These are phyloP conservation scores for Penicillium desertorum DNA, from an alignment of 495 filamentous ascomycete species.

Conservation along the genomic window DNA sequence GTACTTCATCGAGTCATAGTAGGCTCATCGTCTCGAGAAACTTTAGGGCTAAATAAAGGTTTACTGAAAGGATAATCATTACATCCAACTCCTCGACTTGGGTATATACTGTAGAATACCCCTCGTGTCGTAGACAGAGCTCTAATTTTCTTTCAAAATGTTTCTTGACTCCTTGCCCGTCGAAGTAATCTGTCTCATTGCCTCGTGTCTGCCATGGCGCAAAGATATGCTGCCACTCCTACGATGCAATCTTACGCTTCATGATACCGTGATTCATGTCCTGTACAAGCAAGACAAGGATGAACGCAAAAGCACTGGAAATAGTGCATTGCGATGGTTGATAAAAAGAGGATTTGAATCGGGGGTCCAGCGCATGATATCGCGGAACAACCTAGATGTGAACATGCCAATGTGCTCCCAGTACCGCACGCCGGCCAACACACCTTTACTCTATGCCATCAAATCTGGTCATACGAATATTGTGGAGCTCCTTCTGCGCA, in stretches of 20 bases:
- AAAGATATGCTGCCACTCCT: not conserved
- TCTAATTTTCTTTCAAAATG: not conserved
- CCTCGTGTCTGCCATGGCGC: not conserved
- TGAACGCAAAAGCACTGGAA: rapidly evolving
- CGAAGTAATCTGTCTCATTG: not conserved
- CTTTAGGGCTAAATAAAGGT: not conserved
- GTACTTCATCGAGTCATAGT: not conserved
- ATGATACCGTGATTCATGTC: not conserved
- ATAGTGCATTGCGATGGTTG: not conserved
- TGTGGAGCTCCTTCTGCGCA: not conserved
- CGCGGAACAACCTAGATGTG: not conserved
- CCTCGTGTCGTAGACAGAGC: not conserved
- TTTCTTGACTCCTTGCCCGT: not conserved
- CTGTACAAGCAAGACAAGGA: not conserved
- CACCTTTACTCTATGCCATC: not conserved
- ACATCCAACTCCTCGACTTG: not conserved
- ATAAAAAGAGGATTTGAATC: not conserved
- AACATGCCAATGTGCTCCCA: not conserved
- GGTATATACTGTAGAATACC: not conserved
- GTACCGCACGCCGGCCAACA: not conserved
- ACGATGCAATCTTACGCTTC: not conserved
- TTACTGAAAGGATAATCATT: not conserved
- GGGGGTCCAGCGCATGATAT: not conserved
- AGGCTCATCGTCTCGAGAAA: not conserved
- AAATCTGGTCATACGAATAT: not conserved